These are phyloP conservation scores for Fusarium vanettenii DNA, from an alignment of 2,329 filamentous ascomycete genomes.

Conservation along the genomic window DNA sequence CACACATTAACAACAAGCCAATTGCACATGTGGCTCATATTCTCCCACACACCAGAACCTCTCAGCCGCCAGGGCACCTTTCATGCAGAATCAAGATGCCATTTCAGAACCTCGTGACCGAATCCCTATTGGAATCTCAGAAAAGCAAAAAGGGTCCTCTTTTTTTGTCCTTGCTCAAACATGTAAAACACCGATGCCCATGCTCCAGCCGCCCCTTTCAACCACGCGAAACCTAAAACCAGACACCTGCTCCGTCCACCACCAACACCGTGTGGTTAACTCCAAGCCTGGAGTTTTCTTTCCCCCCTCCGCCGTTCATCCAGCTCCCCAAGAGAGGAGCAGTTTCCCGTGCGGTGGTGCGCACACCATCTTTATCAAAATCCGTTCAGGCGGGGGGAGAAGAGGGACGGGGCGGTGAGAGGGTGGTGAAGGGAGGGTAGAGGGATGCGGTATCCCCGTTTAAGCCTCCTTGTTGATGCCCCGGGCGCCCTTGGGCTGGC, in stretches of 20 bases:
- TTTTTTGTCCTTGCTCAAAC: conserved; percentile 47
- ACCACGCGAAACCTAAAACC: conserved; percentile 27
- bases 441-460: conserved; percentile 36
- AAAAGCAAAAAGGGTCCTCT: conserved; percentile 43
- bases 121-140: conserved; percentile 48
- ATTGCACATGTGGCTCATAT: neutral
- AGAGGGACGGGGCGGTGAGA: conserved; percentile 26
- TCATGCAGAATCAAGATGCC: conserved; percentile 51
- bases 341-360: conserved; percentile 4
- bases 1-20: neutral
- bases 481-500: conserved; percentile 85
- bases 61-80: conserved; percentile 18
- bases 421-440: conserved; percentile 26
- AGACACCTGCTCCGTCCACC: conserved; percentile 31
- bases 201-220: conserved; percentile 47
- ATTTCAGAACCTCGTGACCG: conserved; percentile 49
- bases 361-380: conserved; percentile 8
- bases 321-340: neutral
- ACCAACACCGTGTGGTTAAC: conserved; percentile 21
- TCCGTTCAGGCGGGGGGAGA: conserved; percentile 16
- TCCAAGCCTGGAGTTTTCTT: conserved; percentile 16
- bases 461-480: conserved; percentile 60
- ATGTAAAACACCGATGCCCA: conserved; percentile 52
- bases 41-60: neutral
- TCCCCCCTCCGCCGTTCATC: conserved; percentile 8